Evolutionary conservation across 2,329 filamentous ascomycete species (phyloP).

Genomic region (Coniochaeta hoffmannii): DNA sequence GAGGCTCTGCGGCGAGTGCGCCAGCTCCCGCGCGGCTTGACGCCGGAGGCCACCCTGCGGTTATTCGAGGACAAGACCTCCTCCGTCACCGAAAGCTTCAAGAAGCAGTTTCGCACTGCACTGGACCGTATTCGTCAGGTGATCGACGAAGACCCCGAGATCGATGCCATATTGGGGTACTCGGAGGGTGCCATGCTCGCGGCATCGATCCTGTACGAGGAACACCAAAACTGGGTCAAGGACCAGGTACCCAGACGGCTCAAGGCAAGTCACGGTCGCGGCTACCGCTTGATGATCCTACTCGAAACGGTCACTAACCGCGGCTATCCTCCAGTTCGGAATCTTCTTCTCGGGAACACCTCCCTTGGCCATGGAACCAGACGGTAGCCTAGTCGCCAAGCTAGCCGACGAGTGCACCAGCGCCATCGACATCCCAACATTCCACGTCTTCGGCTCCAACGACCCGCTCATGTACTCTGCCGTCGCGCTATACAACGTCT

Average conservation of each 20-base stretch:
- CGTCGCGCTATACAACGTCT: conserved; percentile 41
- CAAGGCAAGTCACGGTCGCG: neutral
- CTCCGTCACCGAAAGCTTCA: conserved; percentile 9
- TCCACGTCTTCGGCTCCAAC: conserved; percentile 28
- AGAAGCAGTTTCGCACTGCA: conserved; percentile 10
- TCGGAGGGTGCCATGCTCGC: conserved; percentile 19
- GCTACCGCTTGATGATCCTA: neutral
- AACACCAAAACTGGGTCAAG: neutral
- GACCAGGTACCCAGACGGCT: neutral
- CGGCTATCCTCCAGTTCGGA: conserved; percentile 23
- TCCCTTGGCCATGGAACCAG: conserved; percentile 19
- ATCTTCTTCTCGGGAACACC: conserved; percentile 38
- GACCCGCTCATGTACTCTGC: conserved; percentile 40
- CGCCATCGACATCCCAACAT: conserved; percentile 26
- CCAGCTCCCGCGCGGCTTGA: conserved; percentile 14
- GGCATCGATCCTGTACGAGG: conserved; percentile 4
- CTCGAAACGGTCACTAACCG: neutral
- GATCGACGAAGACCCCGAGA: conserved; percentile 15
- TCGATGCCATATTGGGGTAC: conserved; percentile 15
- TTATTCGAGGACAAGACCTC: conserved; percentile 9
- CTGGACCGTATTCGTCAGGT: conserved; percentile 12
- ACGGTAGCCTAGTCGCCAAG: conserved; percentile 16
- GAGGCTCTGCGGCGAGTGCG: conserved; percentile 15
- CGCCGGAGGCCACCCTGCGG: conserved; percentile 16
- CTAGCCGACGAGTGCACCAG: conserved; percentile 21